phyloP scores from a whole-genome alignment of 2,329 filamentous ascomycete genomes.

The Colletotrichum falcatum region DNA sequence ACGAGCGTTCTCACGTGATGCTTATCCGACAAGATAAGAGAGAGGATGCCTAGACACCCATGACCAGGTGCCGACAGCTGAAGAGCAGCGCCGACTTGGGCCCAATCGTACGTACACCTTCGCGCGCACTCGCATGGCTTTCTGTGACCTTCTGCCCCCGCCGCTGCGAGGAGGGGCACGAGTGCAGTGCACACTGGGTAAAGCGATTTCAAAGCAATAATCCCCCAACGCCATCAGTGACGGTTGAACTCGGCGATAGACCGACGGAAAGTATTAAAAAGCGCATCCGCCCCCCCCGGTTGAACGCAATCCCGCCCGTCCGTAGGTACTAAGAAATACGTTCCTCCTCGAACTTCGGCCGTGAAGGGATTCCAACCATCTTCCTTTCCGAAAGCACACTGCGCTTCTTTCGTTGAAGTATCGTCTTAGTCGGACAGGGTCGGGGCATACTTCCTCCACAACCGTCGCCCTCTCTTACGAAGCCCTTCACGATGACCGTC shows the following conservation, averaged over 20 bases:
- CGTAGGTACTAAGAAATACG: neutral
- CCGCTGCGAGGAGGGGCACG: conserved; percentile 15
- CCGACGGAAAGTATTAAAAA: conserved; percentile 33
- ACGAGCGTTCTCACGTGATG: conserved; percentile 1
- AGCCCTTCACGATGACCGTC: conserved; percentile 44
- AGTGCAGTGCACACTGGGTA: neutral
- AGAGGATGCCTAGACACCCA: too few species aligned
- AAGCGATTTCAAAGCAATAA: conserved; percentile 55
- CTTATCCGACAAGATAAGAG: conserved; percentile 21
- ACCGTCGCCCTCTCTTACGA: conserved; percentile 37
- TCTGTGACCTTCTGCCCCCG: neutral
- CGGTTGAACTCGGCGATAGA: conserved; percentile 32
- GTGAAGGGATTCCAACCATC: conserved; percentile 7
- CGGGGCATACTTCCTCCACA: conserved; percentile 41
- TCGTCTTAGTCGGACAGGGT: conserved; percentile 12
- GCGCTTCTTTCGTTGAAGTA: conserved; percentile 4
- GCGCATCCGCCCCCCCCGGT: conserved; percentile 23
- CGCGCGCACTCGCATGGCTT: neutral
- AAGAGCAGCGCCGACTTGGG: conserved; percentile 14
- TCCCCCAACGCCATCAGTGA: conserved; percentile 39
- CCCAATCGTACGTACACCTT: neutral
- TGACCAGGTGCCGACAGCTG: conserved; percentile 12
- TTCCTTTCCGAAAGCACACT: neutral
- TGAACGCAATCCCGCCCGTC: neutral
- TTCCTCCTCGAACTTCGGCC: neutral